Evolutionary conservation across 2,329 filamentous ascomycete species (phyloP), one percentile per base, ranked within the genome.

Genomic region (Exophiala bonariae): DNA sequence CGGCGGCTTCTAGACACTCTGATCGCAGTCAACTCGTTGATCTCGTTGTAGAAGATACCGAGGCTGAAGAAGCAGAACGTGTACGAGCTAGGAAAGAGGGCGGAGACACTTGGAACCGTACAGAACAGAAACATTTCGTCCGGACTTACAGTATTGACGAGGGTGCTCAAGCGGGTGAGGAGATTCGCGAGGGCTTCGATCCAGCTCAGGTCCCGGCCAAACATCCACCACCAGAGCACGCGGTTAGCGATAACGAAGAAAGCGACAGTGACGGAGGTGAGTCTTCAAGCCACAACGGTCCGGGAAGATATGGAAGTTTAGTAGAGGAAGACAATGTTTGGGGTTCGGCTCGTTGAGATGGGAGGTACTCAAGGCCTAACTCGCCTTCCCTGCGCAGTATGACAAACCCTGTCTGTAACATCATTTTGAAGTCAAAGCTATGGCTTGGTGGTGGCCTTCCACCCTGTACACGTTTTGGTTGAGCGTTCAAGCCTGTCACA

Each of bases 61-160:
- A 80, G 37, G 82, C 81, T 4, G 82, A 85, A 60, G 75, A 81
- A 44, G 70, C 78, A 37, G 81, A 85, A 50, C 76, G 80, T 38
- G 77, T 79, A n/a, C 74, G 81, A 41, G 77, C 78, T 10, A 73
- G 80, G 43, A 82, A 82, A 61, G 81, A 84, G 64, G 78, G 80
- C 39, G 78, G 81, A 19, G 74, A 81, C 19, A 77, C 73, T 14
- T 82, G 79, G 77, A 82, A 83, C 53, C 73, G 76, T 40, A 71
- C 35, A 6, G 44, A 49, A 19, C 49, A 50, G 22, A 48, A 49
- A 16, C 58, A 58, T 30, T 60, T 58, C 44, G 58, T 59, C 6
- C 45, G 57, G 11, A 59, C 57, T 7, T 58, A 58, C 40, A 41
- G 30, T 26, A 53, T 59, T 19, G 54, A 52, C 32, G 47, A 49